Conservation (phyloP, 805 yeast genomes). For the Suhomyces sp. region DNA sequence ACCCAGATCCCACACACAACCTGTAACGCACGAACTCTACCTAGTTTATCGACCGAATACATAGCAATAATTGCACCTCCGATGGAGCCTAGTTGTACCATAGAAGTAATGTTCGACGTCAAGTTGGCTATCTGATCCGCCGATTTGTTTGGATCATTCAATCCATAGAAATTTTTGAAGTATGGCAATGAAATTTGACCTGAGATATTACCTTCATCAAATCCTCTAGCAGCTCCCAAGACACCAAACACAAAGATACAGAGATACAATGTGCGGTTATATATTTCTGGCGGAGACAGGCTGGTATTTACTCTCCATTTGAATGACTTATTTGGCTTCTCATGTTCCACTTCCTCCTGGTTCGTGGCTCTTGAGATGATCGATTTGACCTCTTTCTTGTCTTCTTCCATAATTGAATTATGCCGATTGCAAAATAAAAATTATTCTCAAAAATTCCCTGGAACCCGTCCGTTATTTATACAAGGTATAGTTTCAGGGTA, state of each 20-base stretch:
- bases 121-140: slow-evolving; percentile 16
- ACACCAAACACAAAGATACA: slow-evolving; percentile 21
- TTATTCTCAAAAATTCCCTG: background rate
- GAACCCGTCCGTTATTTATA: background rate
- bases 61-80: slow-evolving; percentile 23
- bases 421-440: background rate
- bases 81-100: slow-evolving; percentile 24
- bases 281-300: slow-evolving; percentile 20
- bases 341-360: background rate
- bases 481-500: background rate
- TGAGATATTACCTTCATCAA: slow-evolving; percentile 23
- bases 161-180: slow-evolving; percentile 17
- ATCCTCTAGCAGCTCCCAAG: slow-evolving; percentile 24
- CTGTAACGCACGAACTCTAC: slow-evolving; percentile 22
- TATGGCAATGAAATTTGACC: slow-evolving; percentile 19
- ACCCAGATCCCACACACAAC: slow-evolving; percentile 19
- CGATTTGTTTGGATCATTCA: slow-evolving; percentile 14
- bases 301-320: slow-evolving; percentile 15
- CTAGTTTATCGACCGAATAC: slow-evolving; percentile 22
- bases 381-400: background rate
- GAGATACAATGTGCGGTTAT: slow-evolving; percentile 19
- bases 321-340: slow-evolving; percentile 3
- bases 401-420: background rate
- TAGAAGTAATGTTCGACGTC: slow-evolving; percentile 22
- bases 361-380: background rate